Base-by-base conservation (phyloP, 768 basidiomycete species). In the Mrakia frigida region DNA sequence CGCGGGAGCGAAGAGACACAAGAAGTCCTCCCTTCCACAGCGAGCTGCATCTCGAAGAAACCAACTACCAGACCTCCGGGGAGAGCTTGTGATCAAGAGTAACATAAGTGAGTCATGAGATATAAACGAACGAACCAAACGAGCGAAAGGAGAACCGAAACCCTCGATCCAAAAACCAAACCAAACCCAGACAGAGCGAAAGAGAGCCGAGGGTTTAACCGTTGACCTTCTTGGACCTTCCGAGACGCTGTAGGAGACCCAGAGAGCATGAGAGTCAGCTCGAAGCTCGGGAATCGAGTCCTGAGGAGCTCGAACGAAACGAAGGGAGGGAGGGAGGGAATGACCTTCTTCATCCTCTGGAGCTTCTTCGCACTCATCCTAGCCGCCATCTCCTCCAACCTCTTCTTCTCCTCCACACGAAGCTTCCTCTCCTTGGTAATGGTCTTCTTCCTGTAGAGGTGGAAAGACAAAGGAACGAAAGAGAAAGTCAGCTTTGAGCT, bases 291-390 rank as follows among this genome's bases (percentile, higher is more conserved):
- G n/a, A n/a, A n/a, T n/a, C n/a, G 28, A 65, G 39, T 9, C 37
- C 5, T 6, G 28, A 60, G 14, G 18, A 53, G n/a, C 14, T 50
- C 11, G 21, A 37, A 25, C 25, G 35, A 14, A 33, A 39, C 52
- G 74, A 4, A 37, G 33, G 33, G 10, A 13, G 9, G 35, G 3
- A 61, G 35, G 13, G 59, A 39, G 21, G 23, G 39, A 23, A 35
- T 67, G 23, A 77, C 76, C 76, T 78, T 78, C 73, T 78, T 78
- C 67, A 78, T 74, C 46, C 77, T 69, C 56, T 78, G 77, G 0
- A 78, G 73, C 77, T 74, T 78, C 56, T 78, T 78, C 16, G 77
- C 77, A 16, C 72, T 74, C 73, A 74, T 74, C 53, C 68, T 69
- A 31, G 77, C 77, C 0, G 77, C 77, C 72, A 74, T 70, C 56